phyloP scores from a whole-genome alignment of 441 rosid species.

The Pelargonium fulgidum region DNA sequence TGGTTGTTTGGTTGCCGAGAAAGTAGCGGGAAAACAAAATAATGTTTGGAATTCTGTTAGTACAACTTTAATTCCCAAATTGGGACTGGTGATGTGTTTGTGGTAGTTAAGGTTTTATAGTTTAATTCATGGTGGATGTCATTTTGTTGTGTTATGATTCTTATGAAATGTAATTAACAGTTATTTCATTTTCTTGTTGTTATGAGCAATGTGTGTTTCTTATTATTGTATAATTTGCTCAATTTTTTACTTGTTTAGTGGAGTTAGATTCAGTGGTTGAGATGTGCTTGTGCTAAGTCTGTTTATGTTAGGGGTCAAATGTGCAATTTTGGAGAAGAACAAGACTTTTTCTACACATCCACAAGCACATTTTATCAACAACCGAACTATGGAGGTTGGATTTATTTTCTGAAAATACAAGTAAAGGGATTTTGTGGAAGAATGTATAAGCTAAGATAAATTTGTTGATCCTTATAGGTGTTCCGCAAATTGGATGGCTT shows the following conservation, averaged over 20 bases:
- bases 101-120: background rate
- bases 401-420: slow-evolving; percentile 13
- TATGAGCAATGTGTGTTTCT: background rate
- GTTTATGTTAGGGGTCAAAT: slow-evolving; percentile 52
- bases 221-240: background rate
- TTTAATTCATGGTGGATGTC: background rate
- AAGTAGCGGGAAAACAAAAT: slow-evolving; percentile 5
- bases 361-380: slow-evolving; percentile 96
- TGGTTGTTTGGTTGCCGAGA: background rate
- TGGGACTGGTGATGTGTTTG: background rate
- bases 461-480: slow-evolving; percentile 37
- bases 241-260: background rate
- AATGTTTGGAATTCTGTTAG: background rate
- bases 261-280: background rate
- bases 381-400: slow-evolving; percentile 88
- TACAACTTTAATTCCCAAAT: background rate
- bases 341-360: slow-evolving; percentile 67
- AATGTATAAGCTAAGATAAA: slow-evolving; percentile 3
- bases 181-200: background rate
- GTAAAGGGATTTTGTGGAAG: slow-evolving; percentile 5
- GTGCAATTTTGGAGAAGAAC: slow-evolving; percentile 73
- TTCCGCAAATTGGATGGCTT: slow-evolving; percentile 74
- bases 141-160: background rate
- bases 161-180: background rate
- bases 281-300: slow-evolving; percentile 5